A percentile compares a stretch with the other conserved stretches of the same genome.
Evolutionary conservation across 768 basidiomycete genomes (phyloP).

Genomic region (Collybia nuda): DNA sequence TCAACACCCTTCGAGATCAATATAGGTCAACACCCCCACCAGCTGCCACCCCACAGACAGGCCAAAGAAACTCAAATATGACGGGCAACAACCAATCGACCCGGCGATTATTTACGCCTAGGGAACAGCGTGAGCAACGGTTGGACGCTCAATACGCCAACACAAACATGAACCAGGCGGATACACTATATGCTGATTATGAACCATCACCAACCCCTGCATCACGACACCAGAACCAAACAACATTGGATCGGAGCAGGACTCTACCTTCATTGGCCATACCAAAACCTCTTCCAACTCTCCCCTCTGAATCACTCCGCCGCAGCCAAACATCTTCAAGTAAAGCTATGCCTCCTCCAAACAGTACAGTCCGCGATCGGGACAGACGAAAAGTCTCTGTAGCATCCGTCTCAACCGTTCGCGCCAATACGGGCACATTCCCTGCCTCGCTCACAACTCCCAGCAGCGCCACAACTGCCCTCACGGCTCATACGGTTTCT

Average conservation of each 20-base stretch:
- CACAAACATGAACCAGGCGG: constrained; percentile 28
- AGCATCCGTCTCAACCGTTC: constrained; percentile 46
- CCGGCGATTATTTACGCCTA: constrained; percentile 56
- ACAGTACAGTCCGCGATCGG: constrained; percentile 7
- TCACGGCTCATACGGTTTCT: constrained; percentile 66
- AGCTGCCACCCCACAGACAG: constrained; percentile 3
- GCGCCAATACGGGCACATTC: constrained; percentile 39
- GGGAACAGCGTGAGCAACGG: constrained; percentile 52
- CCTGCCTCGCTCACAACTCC: constrained; percentile 49
- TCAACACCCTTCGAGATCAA: constrained; percentile 23
- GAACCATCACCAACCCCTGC: constrained; percentile 46
- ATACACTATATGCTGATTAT: constrained; percentile 39
- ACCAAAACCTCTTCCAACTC: constrained; percentile 56
- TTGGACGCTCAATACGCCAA: constrained; percentile 3
- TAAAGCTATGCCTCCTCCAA: constrained; percentile 6
- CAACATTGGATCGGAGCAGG: constrained; percentile 39
- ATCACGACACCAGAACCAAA: constrained; percentile 25
- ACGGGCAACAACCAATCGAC: constrained; percentile 14
- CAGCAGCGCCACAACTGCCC: constrained; percentile 59
- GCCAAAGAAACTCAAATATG: neutral
- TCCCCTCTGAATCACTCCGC: constrained; percentile 54
- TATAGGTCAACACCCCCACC: constrained; percentile 22
- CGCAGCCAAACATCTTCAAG: constrained; percentile 15
- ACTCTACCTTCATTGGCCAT: constrained; percentile 50
- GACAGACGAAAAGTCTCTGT: constrained; percentile 23